Evolutionary conservation across 805 yeast species (phyloP).

Genomic region (Debaryomyces prosopidis): DNA sequence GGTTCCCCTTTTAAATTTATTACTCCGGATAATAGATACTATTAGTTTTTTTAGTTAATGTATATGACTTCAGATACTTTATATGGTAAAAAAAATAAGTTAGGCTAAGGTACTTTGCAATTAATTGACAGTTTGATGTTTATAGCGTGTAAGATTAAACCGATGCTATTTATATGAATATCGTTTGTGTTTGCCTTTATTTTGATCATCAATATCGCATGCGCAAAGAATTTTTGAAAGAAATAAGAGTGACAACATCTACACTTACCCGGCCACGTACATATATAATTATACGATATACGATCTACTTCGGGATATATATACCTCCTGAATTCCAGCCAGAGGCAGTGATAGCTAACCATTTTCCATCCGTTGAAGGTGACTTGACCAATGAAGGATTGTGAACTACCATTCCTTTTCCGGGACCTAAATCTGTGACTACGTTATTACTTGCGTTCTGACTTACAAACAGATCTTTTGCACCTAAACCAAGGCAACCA

Average conservation of each 20-base stretch:
- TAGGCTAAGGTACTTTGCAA: not conserved
- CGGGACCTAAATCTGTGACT: conserved; percentile 28
- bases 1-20: no score
- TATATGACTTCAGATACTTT: not conserved
- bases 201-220: not conserved
- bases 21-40: no score
- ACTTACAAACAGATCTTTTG: conserved; percentile 10
- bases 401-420: conserved; percentile 24
- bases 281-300: not conserved
- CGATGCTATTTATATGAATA: not conserved
- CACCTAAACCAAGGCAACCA: conserved; percentile 72
- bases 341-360: conserved; percentile 66
- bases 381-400: conserved; percentile 21
- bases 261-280: not conserved
- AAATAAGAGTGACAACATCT: not conserved
- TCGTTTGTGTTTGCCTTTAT: not conserved
- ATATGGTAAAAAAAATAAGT: not conserved
- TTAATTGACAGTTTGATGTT: not conserved
- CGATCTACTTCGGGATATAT: conserved; percentile 12
- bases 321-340: conserved; percentile 84
- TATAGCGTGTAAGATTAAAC: no score
- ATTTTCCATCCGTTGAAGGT: conserved; percentile 33
- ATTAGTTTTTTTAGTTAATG: no score
- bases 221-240: not conserved
- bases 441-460: conserved; percentile 2